A percentile compares a stretch with the other conserved stretches of the same genome.
Evolutionary conservation across 257 asterid species (phyloP).

Genomic region (Phtheirospermum japonicum): DNA sequence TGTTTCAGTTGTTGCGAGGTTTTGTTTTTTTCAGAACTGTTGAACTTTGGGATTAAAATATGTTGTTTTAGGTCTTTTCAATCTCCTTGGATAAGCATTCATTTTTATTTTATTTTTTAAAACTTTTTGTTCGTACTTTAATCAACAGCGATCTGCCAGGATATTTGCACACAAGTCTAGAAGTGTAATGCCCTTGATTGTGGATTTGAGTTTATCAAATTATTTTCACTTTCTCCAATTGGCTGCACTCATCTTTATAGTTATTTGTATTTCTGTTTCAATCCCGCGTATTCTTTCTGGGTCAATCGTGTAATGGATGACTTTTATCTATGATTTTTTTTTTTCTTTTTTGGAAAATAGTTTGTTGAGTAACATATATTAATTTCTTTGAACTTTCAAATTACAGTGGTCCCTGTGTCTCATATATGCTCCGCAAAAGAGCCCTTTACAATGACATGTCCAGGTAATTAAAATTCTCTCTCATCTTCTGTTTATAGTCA

Average conservation of each 20-base stretch:
- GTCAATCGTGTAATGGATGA: background rate
- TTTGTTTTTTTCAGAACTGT: constrained; percentile 5
- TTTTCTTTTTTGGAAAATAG: background rate
- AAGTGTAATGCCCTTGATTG: constrained; percentile 9
- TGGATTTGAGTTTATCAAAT: constrained; percentile 3
- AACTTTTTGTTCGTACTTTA: too few species aligned
- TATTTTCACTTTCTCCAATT: background rate
- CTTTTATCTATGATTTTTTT: too few species aligned
- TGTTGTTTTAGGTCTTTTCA: too few species aligned
- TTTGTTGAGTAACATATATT: constrained; percentile 8
- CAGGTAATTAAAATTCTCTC: constrained; percentile 47
- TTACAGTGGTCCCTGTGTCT: constrained; percentile 90
- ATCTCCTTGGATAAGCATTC: too few species aligned
- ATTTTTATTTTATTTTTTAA: too few species aligned
- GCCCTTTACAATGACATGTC: constrained; percentile 99
- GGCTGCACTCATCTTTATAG: background rate
- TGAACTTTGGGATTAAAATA: constrained; percentile 2
- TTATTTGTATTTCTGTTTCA: constrained; percentile 13
- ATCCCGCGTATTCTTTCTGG: background rate
- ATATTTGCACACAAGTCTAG: background rate
- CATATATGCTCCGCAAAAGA: constrained; percentile 93
- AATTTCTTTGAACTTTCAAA: constrained; percentile 20
- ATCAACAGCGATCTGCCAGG: too few species aligned
- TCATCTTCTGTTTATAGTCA: constrained; percentile 11
- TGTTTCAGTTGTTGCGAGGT: background rate